phyloP scores from a whole-genome alignment of 1,139 yeast genomes.

The Insectozyma bohioensis region DNA sequence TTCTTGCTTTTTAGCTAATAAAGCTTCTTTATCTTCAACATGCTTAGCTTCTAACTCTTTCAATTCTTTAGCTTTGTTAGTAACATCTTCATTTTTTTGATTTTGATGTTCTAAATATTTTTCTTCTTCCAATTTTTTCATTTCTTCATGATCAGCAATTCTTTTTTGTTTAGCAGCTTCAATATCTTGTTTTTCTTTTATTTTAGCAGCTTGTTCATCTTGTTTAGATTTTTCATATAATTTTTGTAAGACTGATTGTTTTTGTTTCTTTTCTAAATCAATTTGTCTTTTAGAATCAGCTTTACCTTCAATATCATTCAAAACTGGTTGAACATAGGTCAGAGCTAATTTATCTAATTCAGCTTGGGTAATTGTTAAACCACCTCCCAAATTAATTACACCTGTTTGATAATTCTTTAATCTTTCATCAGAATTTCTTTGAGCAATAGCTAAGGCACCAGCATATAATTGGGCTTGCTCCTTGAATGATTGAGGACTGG shows the following conservation, averaged over 20 bases:
- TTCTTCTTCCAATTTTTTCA: slow-evolving; percentile 40
- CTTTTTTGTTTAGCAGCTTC: slow-evolving; percentile 42
- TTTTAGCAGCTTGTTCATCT: slow-evolving; percentile 50
- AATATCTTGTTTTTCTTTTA: slow-evolving; percentile 39
- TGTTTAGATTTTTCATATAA: slow-evolving; percentile 49
- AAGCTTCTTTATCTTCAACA: slow-evolving; percentile 38
- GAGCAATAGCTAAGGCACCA: slow-evolving; percentile 62
- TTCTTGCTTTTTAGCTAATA: slow-evolving; percentile 38
- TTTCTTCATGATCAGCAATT: slow-evolving; percentile 36
- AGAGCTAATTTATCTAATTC: slow-evolving; percentile 86
- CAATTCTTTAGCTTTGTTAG: slow-evolving; percentile 34
- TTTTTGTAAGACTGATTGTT: slow-evolving; percentile 33
- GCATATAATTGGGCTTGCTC: slow-evolving; percentile 47
- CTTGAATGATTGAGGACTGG: slow-evolving; percentile 35
- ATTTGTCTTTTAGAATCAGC: slow-evolving; percentile 70
- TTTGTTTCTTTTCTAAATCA: slow-evolving; percentile 42
- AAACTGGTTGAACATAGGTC: slow-evolving; percentile 80
- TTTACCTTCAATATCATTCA: slow-evolving; percentile 68
- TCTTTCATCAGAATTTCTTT: slow-evolving; percentile 59
- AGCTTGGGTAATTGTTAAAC: slow-evolving; percentile 69
- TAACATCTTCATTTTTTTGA: slow-evolving; percentile 39
- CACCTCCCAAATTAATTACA: slow-evolving; percentile 84
- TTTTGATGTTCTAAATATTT: slow-evolving; percentile 33
- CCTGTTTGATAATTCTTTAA: slow-evolving; percentile 47
- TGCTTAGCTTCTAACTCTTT: slow-evolving; percentile 31